These are phyloP conservation scores for Endothia cerciana DNA, from an alignment of 2,329 filamentous ascomycete genomes.

Conservation along the genomic window DNA sequence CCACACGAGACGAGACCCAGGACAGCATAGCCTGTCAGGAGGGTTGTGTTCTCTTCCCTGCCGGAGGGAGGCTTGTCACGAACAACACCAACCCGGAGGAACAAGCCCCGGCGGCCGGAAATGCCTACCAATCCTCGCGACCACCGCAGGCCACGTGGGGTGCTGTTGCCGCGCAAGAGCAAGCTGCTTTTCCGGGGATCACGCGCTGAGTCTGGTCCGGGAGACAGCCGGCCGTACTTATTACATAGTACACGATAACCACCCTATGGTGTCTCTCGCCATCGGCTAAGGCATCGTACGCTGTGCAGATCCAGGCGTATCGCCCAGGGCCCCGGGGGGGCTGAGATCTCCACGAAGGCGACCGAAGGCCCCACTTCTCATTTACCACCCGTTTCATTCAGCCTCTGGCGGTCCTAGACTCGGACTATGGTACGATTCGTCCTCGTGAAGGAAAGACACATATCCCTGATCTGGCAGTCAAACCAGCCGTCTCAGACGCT, in stretches of 20 bases:
- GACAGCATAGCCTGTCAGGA: not conserved
- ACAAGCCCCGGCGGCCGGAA: not conserved
- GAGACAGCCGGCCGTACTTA: not conserved
- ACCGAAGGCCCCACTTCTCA: conserved; percentile 6
- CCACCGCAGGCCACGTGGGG: not conserved
- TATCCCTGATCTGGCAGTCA: not conserved
- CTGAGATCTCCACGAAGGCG: not conserved
- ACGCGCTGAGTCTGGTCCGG: not conserved
- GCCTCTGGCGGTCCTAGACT: not conserved
- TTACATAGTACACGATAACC: not conserved
- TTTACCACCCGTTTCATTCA: conserved; percentile 9
- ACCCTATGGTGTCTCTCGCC: not conserved
- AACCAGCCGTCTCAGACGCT: not conserved
- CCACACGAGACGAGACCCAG: not conserved
- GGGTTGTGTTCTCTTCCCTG: not conserved
- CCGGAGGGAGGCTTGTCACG: not conserved
- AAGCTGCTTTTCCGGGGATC: not conserved
- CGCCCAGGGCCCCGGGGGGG: too few species aligned
- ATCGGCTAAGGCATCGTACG: not conserved
- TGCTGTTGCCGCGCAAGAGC: not conserved
- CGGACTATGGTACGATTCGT: not conserved
- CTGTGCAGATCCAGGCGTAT: not conserved
- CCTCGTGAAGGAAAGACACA: not conserved
- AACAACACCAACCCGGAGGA: not conserved
- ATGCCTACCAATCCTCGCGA: not conserved